These are phyloP conservation scores for Piromyces finnis DNA, from an alignment of 192 early-diverging fungal species.

Conservation along the genomic window DNA sequence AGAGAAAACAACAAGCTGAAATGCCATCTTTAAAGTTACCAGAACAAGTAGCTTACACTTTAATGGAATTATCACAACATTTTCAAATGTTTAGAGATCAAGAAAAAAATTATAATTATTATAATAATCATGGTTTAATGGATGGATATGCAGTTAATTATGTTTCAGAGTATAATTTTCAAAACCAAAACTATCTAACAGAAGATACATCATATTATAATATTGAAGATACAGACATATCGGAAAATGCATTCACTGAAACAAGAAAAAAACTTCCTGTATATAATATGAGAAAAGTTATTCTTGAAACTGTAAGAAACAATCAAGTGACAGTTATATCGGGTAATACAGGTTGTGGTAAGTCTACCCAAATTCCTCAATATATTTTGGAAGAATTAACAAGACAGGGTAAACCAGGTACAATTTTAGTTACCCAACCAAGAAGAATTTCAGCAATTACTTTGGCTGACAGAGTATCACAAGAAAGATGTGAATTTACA, in stretches of 20 bases:
- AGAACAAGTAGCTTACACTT: neutral
- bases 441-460: conserved; percentile 66
- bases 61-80: neutral
- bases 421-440: conserved; percentile 79
- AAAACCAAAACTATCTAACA: neutral
- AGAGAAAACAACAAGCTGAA: neutral
- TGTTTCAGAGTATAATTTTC: neutral
- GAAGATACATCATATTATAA: neutral
- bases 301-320: conserved; percentile 19
- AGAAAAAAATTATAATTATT: neutral
- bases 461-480: conserved; percentile 50
- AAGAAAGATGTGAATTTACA: conserved; percentile 32
- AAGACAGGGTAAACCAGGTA: conserved; percentile 2
- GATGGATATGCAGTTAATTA: neutral
- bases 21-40: neutral
- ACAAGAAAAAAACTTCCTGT: conserved; percentile 42
- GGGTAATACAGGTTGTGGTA: conserved; percentile 55
- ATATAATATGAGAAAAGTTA: conserved; percentile 26
- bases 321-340: conserved; percentile 52
- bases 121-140: neutral
- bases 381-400: conserved; percentile 51
- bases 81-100: neutral
- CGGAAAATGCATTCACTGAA: neutral
- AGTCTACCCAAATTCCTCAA: conserved; percentile 68
- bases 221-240: neutral